A percentile compares a stretch with the other conserved stretches of the same genome.
phyloP scores from a whole-genome alignment of 352 stramenopile genomes.

The Globisporangium heterothallicum region DNA sequence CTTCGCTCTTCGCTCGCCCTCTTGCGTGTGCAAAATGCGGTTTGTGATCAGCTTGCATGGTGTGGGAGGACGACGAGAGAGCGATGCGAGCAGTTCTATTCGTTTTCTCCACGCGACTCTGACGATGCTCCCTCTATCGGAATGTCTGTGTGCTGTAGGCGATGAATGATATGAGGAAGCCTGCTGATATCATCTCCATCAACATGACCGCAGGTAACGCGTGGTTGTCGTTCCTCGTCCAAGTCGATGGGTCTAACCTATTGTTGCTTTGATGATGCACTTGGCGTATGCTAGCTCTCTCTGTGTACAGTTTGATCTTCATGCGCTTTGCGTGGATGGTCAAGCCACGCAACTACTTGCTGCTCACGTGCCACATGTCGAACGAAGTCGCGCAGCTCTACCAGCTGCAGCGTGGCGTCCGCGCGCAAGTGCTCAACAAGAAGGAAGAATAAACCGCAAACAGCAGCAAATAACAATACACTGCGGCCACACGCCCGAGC shows the following conservation, averaged over 20 bases:
- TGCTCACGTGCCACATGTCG: constrained; percentile 78
- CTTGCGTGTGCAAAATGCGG: too few relatives aligned
- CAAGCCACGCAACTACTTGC: constrained; percentile 82
- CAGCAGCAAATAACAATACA: constrained; percentile 4
- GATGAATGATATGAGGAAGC: constrained; percentile 79
- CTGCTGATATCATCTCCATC: constrained; percentile 76
- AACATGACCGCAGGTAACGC: constrained; percentile 80
- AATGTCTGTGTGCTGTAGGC: constrained; percentile 29
- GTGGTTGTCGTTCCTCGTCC: too few relatives aligned
- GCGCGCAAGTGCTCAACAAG: constrained; percentile 32
- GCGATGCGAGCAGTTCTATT: too few relatives aligned
- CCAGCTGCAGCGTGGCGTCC: constrained; percentile 64
- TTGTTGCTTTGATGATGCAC: constrained; percentile 1
- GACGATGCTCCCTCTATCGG: neutral
- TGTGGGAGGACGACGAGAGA: too few relatives aligned
- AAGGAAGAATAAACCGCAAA: constrained; percentile 18
- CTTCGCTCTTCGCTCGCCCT: too few relatives aligned
- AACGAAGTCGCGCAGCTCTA: constrained; percentile 83
- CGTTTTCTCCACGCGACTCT: too few relatives aligned
- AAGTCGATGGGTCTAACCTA: too few relatives aligned
- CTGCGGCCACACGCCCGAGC: too few relatives aligned
- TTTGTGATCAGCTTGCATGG: too few relatives aligned
- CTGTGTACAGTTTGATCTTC: constrained; percentile 84
- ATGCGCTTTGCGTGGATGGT: constrained; percentile 89
- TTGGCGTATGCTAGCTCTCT: constrained; percentile 40